phyloP scores from a whole-genome alignment of 345 rosid species.

The Aurinia saxatilis region DNA sequence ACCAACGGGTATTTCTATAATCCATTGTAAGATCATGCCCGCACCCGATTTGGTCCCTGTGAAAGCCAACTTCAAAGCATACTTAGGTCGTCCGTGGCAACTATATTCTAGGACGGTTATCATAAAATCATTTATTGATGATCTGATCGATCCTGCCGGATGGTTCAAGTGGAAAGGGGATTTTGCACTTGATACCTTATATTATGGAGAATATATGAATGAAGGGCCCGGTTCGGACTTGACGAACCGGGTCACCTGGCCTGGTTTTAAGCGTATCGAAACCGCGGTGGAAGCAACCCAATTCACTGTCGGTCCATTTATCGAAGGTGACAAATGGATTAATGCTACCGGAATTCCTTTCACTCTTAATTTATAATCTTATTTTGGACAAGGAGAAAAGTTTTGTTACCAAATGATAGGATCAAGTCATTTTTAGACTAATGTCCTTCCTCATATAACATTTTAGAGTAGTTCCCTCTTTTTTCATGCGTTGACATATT shows the following conservation, averaged over 20 bases:
- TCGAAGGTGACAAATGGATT: slow-evolving; percentile 62
- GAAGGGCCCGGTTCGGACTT: slow-evolving; percentile 60
- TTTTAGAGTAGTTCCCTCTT: too few species aligned
- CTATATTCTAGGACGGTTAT: slow-evolving; percentile 63
- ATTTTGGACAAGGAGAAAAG: slow-evolving; percentile 21
- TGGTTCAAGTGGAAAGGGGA: slow-evolving; percentile 71
- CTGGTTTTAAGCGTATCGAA: slow-evolving; percentile 55
- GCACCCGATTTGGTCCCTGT: slow-evolving; percentile 53
- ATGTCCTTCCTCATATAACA: background rate
- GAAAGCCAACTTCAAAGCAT: slow-evolving; percentile 39
- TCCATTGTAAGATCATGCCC: slow-evolving; percentile 47
- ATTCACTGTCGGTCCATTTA: slow-evolving; percentile 48
- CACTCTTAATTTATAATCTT: slow-evolving; percentile 23
- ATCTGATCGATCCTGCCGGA: slow-evolving; percentile 59
- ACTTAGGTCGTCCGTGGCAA: slow-evolving; percentile 76
- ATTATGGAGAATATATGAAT: slow-evolving; percentile 74
- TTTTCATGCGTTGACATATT: too few species aligned
- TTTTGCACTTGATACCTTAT: slow-evolving; percentile 56
- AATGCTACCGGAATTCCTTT: slow-evolving; percentile 44
- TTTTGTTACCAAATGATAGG: background rate
- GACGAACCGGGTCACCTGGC: slow-evolving; percentile 63
- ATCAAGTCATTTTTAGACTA: background rate
- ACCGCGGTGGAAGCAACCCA: slow-evolving; percentile 42
- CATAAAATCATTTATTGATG: slow-evolving; percentile 45
- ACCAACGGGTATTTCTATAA: slow-evolving; percentile 58